Percentiles rank a stretch among this genome's conserved stretches.
Conservation (phyloP, 768 basidiomycete species). For the Hirschioporus abietinus region DNA sequence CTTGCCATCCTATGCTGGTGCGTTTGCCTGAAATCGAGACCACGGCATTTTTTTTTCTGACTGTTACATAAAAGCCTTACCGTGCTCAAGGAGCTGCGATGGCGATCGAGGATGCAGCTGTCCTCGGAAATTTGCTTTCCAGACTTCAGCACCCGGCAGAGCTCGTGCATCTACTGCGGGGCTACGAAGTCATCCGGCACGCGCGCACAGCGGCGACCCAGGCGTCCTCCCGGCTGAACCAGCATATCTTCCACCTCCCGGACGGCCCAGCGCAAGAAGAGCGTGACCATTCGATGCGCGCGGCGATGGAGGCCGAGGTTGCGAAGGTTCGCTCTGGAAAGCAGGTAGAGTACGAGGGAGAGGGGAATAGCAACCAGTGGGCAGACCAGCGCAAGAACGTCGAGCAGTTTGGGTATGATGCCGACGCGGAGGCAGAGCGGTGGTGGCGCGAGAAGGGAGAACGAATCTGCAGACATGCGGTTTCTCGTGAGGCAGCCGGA, state of each 20-base stretch:
- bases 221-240: constrained; percentile 17
- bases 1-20: constrained; percentile 52
- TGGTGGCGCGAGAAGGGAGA: constrained; percentile 41
- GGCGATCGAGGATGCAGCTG: constrained; percentile 14
- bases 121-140: constrained; percentile 20
- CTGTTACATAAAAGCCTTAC: constrained; percentile 33
- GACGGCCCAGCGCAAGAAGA: constrained; percentile 19
- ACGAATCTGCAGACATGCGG: not conserved
- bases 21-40: constrained; percentile 2
- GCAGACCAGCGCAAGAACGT: constrained; percentile 47
- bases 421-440: constrained; percentile 41
- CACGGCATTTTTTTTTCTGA: not conserved
- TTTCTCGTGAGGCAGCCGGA: not conserved
- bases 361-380: constrained; percentile 50
- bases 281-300: constrained; percentile 17
- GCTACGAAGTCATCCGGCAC: constrained; percentile 17
- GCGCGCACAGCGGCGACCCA: constrained; percentile 18
- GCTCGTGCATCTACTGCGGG: constrained; percentile 14
- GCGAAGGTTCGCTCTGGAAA: constrained; percentile 16
- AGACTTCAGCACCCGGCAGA: constrained; percentile 15
- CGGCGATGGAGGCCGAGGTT: constrained; percentile 18
- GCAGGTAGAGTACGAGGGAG: constrained; percentile 13
- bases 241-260: constrained; percentile 21
- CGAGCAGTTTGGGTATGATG: constrained; percentile 49
- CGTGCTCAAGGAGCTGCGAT: constrained; percentile 24